phyloP scores from a whole-genome alignment of 306 rosid species.

The Erythrophleum fordii region DNA sequence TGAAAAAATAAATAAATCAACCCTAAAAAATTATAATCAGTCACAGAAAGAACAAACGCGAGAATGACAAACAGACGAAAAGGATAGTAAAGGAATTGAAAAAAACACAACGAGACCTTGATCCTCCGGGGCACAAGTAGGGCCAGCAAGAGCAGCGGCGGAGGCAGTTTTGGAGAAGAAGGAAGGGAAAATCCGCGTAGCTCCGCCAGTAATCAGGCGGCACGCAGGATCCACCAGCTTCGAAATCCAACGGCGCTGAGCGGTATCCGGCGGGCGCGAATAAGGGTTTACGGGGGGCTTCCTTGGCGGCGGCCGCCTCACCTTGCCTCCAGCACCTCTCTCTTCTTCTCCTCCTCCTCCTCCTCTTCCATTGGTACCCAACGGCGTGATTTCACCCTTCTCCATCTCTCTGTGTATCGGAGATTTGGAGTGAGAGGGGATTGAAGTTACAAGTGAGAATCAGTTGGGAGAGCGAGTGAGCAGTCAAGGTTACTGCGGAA shows the following conservation, averaged over 20 bases:
- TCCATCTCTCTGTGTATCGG: not conserved
- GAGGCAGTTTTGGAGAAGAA: not conserved
- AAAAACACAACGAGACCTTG: not conserved
- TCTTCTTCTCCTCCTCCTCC: not conserved
- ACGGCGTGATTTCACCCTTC: slow-evolving; percentile 6
- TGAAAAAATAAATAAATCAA: not conserved
- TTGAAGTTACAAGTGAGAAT: not conserved
- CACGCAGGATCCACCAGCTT: slow-evolving; percentile 17
- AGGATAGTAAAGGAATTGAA: not conserved
- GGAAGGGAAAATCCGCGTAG: slow-evolving; percentile 7
- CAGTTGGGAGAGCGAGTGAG: not conserved
- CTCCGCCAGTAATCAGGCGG: slow-evolving; percentile 10
- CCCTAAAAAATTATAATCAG: not conserved
- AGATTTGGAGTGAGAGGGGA: not conserved
- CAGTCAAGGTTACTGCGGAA: not conserved
- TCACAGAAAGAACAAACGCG: not conserved
- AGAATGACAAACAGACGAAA: not conserved
- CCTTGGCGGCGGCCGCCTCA: not conserved
- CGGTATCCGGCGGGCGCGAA: not conserved
- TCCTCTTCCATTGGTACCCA: not conserved
- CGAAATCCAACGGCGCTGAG: slow-evolving; percentile 16
- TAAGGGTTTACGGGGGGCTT: not conserved
- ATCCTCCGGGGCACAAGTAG: not conserved
- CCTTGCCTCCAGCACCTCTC: slow-evolving; percentile 24
- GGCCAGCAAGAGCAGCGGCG: not conserved